Conservation (phyloP, 2,329 filamentous ascomycete genomes). For the Trichoderma asperellum region DNA sequence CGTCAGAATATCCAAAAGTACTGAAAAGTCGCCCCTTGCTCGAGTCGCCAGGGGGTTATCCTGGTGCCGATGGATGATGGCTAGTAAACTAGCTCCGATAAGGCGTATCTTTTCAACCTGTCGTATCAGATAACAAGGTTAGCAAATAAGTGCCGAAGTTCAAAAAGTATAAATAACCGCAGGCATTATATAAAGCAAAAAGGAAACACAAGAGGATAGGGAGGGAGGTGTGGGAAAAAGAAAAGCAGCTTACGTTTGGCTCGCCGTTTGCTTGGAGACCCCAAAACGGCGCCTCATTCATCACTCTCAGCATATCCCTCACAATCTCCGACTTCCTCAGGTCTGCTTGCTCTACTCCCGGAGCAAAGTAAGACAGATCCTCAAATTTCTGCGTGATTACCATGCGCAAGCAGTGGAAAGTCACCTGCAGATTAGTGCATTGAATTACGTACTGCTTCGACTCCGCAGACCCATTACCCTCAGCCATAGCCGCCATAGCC, state of each 20-base stretch:
- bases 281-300: slow-evolving; percentile 49
- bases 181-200: neutral
- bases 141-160: neutral
- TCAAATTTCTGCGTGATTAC: slow-evolving; percentile 46
- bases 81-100: slow-evolving; percentile 45
- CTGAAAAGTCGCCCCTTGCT: slow-evolving; percentile 45
- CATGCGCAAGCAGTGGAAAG: slow-evolving; percentile 48
- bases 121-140: neutral
- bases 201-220: neutral
- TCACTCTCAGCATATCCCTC: slow-evolving; percentile 46
- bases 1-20: slow-evolving; percentile 48
- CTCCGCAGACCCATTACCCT: slow-evolving; percentile 32
- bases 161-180: slow-evolving; percentile 13
- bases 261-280: slow-evolving; percentile 47
- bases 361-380: slow-evolving; percentile 39
- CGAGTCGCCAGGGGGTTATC: slow-evolving; percentile 44
- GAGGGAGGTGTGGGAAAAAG: neutral
- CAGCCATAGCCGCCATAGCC: slow-evolving; percentile 28
- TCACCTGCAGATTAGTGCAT: slow-evolving; percentile 47
- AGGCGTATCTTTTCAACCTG: slow-evolving; percentile 48
- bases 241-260: slow-evolving; percentile 40
- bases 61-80: slow-evolving; percentile 46
- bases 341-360: slow-evolving; percentile 40
- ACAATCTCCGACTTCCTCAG: slow-evolving; percentile 49
- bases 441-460: slow-evolving; percentile 45